A percentile compares a stretch with the other conserved stretches of the same genome.
These are phyloP conservation scores for Xylaria sp. DNA, from an alignment of 2,329 filamentous ascomycete genomes.

Conservation along the genomic window DNA sequence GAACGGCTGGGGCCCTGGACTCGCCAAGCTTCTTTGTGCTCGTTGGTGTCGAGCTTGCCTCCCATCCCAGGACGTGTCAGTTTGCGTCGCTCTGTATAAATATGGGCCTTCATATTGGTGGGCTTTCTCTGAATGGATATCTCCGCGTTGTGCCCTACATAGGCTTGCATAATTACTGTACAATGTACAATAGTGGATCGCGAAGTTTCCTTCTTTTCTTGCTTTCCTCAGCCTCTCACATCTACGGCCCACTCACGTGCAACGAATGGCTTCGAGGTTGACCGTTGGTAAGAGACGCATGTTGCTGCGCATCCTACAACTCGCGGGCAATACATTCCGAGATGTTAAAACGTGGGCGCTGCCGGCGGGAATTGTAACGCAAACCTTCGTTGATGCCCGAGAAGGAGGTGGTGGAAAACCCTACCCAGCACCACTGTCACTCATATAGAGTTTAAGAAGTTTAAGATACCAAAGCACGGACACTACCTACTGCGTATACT, in stretches of 20 bases:
- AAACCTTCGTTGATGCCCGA: constrained; percentile 3
- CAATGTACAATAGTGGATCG: constrained; percentile 25
- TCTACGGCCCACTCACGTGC: constrained; percentile 1
- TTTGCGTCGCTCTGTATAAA: not conserved
- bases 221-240: constrained; percentile 15
- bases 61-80: constrained; percentile 3
- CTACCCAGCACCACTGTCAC: not conserved
- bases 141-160: constrained; percentile 17
- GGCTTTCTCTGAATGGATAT: constrained; percentile 22
- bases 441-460: not conserved
- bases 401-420: not conserved
- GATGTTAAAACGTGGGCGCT: not conserved
- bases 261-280: not conserved
- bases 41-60: constrained; percentile 8
- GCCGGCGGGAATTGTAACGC: not conserved
- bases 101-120: constrained; percentile 13
- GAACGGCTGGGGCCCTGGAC: constrained; percentile 1
- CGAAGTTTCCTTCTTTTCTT: constrained; percentile 8
- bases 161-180: constrained; percentile 31
- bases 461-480: not conserved
- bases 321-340: not conserved
- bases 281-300: not conserved
- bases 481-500: not conserved
- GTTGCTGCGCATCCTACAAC: no score
- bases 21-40: constrained; percentile 14